Base-by-base conservation (phyloP, 768 basidiomycete species). In the Tulasnella sp. region DNA sequence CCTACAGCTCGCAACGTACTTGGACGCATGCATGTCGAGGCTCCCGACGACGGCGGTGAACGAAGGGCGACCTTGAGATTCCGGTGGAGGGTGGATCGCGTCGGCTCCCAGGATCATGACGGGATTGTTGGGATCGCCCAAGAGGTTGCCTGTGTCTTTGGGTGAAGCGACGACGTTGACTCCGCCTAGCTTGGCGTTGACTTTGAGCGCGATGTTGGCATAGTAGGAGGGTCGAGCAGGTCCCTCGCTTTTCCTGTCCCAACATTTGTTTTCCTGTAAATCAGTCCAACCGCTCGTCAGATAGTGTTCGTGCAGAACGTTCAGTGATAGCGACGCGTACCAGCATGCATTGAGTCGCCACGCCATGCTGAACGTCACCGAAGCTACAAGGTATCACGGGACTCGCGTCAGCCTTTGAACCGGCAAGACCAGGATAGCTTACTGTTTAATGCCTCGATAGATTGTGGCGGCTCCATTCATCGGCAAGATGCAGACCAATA, bases 101-200 rank as follows among this genome's bases (percentile, higher is more conserved):
- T 76, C 75, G 34, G 75, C 75, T 70, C 92, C 93, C 87, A 94
- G 90, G 71, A 94, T 88, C 11, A 94, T 88, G 0, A 92, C 92
- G 2, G 93, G 93, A 79, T 89, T 88, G 38, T 87, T 85, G 0
- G 90, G 88, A 80, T 94, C 92, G 0, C 89, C 88, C 11, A 94
- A 84, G 9, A 88, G 85, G 0, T 87, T 84, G 1, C 91, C 90
- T 0, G 90, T 90, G 37, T 49, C 37, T 12, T 86, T 84, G 0
- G 91, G 86, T 71, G 92, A 90, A 0, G 92, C 92, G 42, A 93
- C 85, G 1, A 89, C 88, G 81, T 94, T 94, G 80, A 93, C 91
- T 0, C 93, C 93, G 15, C 93, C 93, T 0, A 94, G 85, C 81
- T 94, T 94, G 31, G 93, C 93, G 77, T 94, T 94, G 79, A 94